A percentile compares a stretch with the other conserved stretches of the same genome.
Evolutionary conservation across 768 basidiomycete species (phyloP).

Genomic region (Leucocoprinus sp.): DNA sequence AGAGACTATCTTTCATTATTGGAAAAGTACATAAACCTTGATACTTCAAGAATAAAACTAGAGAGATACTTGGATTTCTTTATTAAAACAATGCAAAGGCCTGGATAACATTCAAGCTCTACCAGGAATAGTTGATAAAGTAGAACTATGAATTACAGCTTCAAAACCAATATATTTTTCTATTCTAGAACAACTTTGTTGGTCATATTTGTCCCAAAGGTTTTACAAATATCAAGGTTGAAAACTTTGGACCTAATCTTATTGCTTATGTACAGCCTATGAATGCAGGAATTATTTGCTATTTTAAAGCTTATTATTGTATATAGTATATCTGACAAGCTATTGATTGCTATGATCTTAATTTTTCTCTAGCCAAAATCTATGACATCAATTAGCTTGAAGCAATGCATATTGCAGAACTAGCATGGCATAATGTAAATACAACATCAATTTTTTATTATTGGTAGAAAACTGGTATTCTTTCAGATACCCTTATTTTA

Average conservation of each 20-base stretch:
- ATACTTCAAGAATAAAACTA: conserved; percentile 14
- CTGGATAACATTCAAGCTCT: conserved; percentile 25
- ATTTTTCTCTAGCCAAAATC: conserved; percentile 13
- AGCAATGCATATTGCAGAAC: conserved; percentile 23
- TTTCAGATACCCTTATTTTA: conserved; percentile 14
- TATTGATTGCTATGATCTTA: neutral
- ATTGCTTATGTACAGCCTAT: conserved; percentile 23
- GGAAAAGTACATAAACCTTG: too few relatives aligned
- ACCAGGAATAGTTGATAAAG: conserved; percentile 22
- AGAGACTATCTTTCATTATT: too few relatives aligned
- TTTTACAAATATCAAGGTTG: conserved; percentile 15
- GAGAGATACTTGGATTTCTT: conserved; percentile 15
- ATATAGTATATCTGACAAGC: neutral
- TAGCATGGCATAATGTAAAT: conserved; percentile 26
- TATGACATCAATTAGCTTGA: conserved; percentile 27
- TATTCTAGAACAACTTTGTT: conserved; percentile 21
- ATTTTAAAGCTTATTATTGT: neutral
- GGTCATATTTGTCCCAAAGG: conserved; percentile 15
- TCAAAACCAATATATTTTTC: conserved; percentile 17
- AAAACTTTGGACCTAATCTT: conserved; percentile 22
- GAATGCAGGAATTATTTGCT: conserved; percentile 15
- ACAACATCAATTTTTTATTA: conserved; percentile 27
- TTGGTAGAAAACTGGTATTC: conserved; percentile 29
- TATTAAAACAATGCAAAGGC: conserved; percentile 23
- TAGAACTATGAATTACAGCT: conserved; percentile 18